Evolutionary conservation across 2,329 filamentous ascomycete genomes (phyloP), one percentile per base, ranked within the genome.

Genomic region (Balansia obtecta): DNA sequence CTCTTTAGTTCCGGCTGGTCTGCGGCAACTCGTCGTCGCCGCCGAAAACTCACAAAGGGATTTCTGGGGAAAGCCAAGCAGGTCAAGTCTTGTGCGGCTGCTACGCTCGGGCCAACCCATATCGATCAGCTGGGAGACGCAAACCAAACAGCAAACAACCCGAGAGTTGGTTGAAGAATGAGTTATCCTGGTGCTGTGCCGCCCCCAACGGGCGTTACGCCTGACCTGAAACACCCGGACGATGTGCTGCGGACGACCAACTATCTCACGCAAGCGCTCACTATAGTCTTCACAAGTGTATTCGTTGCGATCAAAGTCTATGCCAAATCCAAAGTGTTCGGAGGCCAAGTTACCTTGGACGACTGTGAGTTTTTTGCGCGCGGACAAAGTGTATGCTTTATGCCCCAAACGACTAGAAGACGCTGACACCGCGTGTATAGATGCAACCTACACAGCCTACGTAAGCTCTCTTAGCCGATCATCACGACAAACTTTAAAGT

Each of bases 201-300:
- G 33, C 59, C 58, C 11, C 61, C 63, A 13, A n/a, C n/a, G 52
- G 62, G 62, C 42, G 55, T 60, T 11, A 51, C 49, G 15, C 52
- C 57, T 7, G 46, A 64, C 53, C 38, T 63, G 15, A 52, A 58
- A 4, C 48, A 63, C 40, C 63, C 61, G 0, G 22, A 50, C 12
- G 62, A 64, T 40, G 55, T 60, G 22, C 46, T 65, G 43, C 53
- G 55, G 18, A 63, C 58, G 0, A 45, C 58, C 38, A 62, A 61
- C 48, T 56, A 60, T 42, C 53, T 61, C 2, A 61, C 58, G 3
- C 63, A 65, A 45, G 59, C 45, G 0, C 48, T 65, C 18, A 63
- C 61, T 8, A 46, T 65, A 9, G 12, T 60, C 9, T 46, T 60
- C 13, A 58, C 61, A 6, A 54, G 55, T n/a, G n/a, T 54, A 0